Evolutionary conservation across 768 basidiomycete genomes (phyloP).

Genomic region (Amanita rimosa): DNA sequence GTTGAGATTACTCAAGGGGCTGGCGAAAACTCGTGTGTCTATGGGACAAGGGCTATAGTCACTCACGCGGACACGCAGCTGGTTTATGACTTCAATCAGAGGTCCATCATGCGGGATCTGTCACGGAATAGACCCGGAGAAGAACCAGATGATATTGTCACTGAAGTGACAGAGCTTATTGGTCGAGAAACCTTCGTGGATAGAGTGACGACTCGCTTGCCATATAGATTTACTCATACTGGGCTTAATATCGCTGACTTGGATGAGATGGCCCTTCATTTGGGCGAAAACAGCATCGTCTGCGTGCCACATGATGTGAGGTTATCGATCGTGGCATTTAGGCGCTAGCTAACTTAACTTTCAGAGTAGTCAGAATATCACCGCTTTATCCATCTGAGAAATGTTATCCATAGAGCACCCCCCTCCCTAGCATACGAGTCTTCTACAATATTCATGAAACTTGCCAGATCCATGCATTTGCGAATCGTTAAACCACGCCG

Average conservation of each 20-base stretch:
- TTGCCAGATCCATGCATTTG: too few relatives aligned
- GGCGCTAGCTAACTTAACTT: background rate
- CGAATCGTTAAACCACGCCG: too few relatives aligned
- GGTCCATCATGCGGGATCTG: constrained; percentile 1
- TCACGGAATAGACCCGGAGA: background rate
- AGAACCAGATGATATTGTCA: background rate
- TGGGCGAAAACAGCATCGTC: constrained; percentile 1
- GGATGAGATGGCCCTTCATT: background rate
- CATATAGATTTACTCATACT: background rate
- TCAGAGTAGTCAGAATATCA: background rate
- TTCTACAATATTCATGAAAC: too few relatives aligned
- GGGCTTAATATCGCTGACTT: background rate
- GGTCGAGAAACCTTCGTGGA: background rate
- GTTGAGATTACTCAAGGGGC: constrained; percentile 19
- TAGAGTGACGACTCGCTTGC: background rate
- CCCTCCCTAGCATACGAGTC: too few relatives aligned
- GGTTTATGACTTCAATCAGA: constrained; percentile 7
- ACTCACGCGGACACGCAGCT: background rate
- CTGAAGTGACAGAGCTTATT: background rate
- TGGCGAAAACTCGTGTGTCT: constrained; percentile 49
- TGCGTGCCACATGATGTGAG: background rate
- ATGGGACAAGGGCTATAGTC: constrained; percentile 32
- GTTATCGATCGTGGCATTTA: background rate
- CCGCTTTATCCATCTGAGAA: background rate
- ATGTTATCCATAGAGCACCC: too few relatives aligned